Evolutionary conservation across 257 asterid genomes (phyloP).

Genomic region (Thymus mandschuricus): DNA sequence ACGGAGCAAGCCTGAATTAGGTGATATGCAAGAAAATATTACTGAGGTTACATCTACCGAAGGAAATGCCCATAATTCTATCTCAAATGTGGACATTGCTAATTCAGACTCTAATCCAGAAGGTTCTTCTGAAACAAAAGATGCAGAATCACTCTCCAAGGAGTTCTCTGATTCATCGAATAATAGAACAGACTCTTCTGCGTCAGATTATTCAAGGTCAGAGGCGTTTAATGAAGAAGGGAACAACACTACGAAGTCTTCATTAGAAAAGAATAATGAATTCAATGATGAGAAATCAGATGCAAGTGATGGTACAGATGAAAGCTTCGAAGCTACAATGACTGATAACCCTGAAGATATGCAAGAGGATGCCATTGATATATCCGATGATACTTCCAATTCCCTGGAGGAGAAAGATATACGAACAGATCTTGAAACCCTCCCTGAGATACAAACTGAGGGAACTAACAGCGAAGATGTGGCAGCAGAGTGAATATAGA

Average conservation of each 20-base stretch:
- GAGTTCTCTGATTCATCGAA: conserved; percentile 37
- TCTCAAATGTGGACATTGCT: conserved; percentile 17
- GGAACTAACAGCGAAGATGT: conserved; percentile 62
- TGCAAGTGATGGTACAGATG: conserved; percentile 43
- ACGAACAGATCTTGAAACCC: conserved; percentile 61
- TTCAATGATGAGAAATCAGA: conserved; percentile 43
- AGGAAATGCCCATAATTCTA: conserved; percentile 38
- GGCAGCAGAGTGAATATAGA: conserved; percentile 62
- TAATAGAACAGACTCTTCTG: conserved; percentile 30
- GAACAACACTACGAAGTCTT: conserved; percentile 32
- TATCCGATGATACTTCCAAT: conserved; percentile 62
- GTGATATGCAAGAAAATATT: conserved; percentile 29
- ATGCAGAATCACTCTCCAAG: conserved; percentile 30
- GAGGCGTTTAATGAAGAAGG: conserved; percentile 37
- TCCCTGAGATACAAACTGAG: conserved; percentile 66
- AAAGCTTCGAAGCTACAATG: conserved; percentile 31
- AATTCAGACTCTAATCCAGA: conserved; percentile 36
- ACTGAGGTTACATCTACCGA: conserved; percentile 33
- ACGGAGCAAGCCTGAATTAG: conserved; percentile 33
- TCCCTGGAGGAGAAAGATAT: conserved; percentile 58
- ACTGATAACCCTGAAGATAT: conserved; percentile 53
- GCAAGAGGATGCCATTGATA: conserved; percentile 58
- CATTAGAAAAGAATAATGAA: conserved; percentile 33
- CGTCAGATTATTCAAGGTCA: conserved; percentile 28
- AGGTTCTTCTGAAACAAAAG: conserved; percentile 33